phyloP scores from a whole-genome alignment of 2,329 filamentous ascomycete genomes.

The Scytalidium sp. region DNA sequence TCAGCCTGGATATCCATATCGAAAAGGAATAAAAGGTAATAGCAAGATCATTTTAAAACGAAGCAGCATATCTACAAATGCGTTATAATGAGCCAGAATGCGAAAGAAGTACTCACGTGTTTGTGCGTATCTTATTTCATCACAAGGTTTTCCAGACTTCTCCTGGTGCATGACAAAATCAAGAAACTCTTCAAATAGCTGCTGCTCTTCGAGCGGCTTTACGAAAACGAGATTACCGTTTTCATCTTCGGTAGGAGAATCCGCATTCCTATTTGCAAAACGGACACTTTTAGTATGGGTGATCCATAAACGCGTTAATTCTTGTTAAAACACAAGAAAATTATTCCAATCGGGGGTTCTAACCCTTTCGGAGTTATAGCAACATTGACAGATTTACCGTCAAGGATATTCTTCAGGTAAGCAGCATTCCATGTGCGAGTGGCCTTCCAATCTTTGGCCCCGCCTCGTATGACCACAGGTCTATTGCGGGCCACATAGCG shows the following conservation, averaged over 20 bases:
- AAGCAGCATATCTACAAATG: too few species aligned
- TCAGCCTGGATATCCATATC: background rate
- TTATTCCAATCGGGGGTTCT: slow-evolving; percentile 20
- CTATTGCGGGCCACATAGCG: slow-evolving; percentile 70
- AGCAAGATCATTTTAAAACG: slow-evolving; percentile 1
- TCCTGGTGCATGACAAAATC: slow-evolving; percentile 59
- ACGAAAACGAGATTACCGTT: slow-evolving; percentile 52
- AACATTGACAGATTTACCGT: slow-evolving; percentile 62
- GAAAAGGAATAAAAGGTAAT: background rate
- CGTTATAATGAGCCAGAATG: too few species aligned
- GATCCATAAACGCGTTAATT: slow-evolving; percentile 18
- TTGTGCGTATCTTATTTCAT: slow-evolving; percentile 68
- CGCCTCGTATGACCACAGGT: slow-evolving; percentile 69
- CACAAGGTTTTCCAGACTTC: slow-evolving; percentile 20
- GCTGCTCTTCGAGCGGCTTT: slow-evolving; percentile 67
- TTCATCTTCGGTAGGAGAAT: slow-evolving; percentile 44
- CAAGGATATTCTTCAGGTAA: slow-evolving; percentile 56
- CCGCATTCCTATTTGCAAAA: slow-evolving; percentile 38
- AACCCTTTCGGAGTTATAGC: slow-evolving; percentile 73
- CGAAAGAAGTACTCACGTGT: slow-evolving; percentile 54
- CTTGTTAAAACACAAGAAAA: slow-evolving; percentile 12
- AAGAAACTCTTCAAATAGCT: slow-evolving; percentile 62
- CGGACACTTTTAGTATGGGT: background rate
- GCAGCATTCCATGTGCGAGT: slow-evolving; percentile 57
- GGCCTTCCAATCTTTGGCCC: slow-evolving; percentile 62